phyloP scores from a whole-genome alignment of 345 rosid species.

The Syzygium aromaticum region DNA sequence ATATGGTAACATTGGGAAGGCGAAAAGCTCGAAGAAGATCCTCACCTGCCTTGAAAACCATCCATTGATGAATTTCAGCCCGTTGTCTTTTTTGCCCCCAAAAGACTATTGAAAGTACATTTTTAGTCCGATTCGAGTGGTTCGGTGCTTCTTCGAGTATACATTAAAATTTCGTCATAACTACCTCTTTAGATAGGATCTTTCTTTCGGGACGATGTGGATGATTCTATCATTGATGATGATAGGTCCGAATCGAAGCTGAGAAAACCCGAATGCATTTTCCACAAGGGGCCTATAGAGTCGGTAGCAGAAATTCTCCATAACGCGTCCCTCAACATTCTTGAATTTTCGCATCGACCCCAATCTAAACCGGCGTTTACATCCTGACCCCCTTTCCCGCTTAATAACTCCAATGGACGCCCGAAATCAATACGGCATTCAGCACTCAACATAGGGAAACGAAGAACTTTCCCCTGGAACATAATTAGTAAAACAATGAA shows the following conservation, averaged over 20 bases:
- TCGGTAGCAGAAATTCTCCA: not conserved
- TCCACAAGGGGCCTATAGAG: not conserved
- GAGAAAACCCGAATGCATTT: not conserved
- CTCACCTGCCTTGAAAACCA: no score
- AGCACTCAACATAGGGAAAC: no score
- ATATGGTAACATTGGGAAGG: no score
- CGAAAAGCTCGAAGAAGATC: no score
- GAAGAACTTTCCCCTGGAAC: not conserved
- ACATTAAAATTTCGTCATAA: not conserved
- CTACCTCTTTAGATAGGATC: not conserved
- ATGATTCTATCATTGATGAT: not conserved
- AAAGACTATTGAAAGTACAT: no score
- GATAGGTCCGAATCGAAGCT: not conserved
- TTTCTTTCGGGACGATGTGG: not conserved
- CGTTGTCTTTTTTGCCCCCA: no score
- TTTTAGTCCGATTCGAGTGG: not conserved
- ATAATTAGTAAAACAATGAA: not conserved
- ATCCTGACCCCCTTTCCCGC: not conserved
- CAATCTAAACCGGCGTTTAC: not conserved
- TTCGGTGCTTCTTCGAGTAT: not conserved
- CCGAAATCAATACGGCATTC: not conserved
- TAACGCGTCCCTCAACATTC: not conserved
- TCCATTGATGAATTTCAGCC: no score
- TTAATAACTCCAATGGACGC: not conserved
- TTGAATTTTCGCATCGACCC: not conserved